Percentiles rank a stretch among this genome's conserved stretches.
Evolutionary conservation across 257 asterid genomes (phyloP).

Genomic region (Salvia miltiorrhiza): DNA sequence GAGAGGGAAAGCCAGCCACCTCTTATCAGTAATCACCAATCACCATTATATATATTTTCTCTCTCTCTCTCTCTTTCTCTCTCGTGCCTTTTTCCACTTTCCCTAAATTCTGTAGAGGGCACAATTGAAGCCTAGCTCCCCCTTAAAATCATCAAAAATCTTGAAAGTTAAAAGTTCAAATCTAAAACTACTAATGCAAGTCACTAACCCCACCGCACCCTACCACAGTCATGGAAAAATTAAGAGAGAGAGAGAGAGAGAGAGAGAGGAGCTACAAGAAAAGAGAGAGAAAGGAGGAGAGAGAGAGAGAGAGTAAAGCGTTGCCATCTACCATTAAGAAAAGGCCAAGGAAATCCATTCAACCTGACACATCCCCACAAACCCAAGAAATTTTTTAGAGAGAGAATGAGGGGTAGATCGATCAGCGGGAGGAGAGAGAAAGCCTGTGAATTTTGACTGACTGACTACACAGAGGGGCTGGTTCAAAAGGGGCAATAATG

Average conservation of each 20-base stretch:
- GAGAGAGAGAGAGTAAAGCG: constrained; percentile 1
- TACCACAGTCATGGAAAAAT: not conserved
- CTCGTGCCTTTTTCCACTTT: not conserved
- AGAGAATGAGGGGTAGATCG: constrained; percentile 13
- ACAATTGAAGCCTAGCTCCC: constrained; percentile 6
- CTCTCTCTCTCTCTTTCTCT: not conserved
- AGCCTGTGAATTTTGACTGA: constrained; percentile 2
- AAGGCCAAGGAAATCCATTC: constrained; percentile 43
- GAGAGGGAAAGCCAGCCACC: not conserved
- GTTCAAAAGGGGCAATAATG: constrained; percentile 7
- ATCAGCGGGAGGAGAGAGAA: constrained; percentile 16
- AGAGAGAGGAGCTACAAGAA: too few species aligned
- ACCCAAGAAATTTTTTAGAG: constrained; percentile 19
- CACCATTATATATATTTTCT: not conserved
- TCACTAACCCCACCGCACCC: constrained; percentile 21
- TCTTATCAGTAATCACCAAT: constrained; percentile 8
- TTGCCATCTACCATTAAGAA: constrained; percentile 24
- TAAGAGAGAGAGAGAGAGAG: not conserved
- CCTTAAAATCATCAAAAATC: constrained; percentile 29
- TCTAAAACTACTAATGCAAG: constrained; percentile 35
- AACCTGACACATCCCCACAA: constrained; percentile 45
- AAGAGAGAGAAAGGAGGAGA: constrained; percentile 4
- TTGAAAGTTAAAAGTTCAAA: constrained; percentile 29
- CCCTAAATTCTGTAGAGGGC: not conserved
- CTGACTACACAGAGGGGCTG: constrained; percentile 1